Evolutionary conservation across 208 protist species (phyloP).

Genomic region (Trypanosoma scelopori): DNA sequence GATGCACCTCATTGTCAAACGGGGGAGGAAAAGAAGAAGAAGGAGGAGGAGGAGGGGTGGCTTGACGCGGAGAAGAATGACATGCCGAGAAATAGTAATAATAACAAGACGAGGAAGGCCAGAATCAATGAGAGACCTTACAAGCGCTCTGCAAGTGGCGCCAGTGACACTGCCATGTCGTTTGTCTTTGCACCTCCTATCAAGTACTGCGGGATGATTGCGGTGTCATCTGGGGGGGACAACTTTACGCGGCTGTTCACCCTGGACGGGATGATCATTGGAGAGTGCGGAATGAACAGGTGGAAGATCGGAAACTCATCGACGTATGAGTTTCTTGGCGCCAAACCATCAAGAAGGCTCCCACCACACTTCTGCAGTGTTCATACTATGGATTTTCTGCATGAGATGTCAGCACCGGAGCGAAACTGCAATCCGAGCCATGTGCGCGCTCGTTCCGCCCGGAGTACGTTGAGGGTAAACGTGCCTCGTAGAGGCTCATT

Average conservation of each 20-base stretch:
- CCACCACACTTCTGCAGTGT: conserved; percentile 9
- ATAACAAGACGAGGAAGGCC: not conserved
- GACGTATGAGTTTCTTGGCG: conserved; percentile 63
- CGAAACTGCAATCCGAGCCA: not conserved
- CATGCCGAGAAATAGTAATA: not conserved
- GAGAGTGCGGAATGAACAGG: conserved; percentile 72
- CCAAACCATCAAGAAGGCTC: conserved; percentile 29
- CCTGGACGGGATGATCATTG: conserved; percentile 57
- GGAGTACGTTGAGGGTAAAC: not conserved
- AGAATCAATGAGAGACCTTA: not conserved
- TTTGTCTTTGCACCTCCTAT: not conserved
- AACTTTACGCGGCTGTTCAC: conserved; percentile 74
- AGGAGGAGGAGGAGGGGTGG: not conserved
- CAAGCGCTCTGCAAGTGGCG: not conserved
- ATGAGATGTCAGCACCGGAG: not conserved
- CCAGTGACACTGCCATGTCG: not conserved
- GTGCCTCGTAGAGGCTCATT: not conserved
- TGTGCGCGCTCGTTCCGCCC: not conserved
- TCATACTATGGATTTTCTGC: conserved; percentile 21
- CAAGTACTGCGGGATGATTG: conserved; percentile 31
- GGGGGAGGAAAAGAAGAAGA: not conserved
- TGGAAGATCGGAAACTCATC: conserved; percentile 39
- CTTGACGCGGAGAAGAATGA: not conserved
- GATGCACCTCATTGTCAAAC: not conserved
- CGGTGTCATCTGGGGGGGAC: conserved; percentile 58